A percentile compares a stretch with the other conserved stretches of the same genome.
These are phyloP conservation scores for Mangifera indica DNA, from an alignment of 345 rosid genomes.

Conservation along the genomic window DNA sequence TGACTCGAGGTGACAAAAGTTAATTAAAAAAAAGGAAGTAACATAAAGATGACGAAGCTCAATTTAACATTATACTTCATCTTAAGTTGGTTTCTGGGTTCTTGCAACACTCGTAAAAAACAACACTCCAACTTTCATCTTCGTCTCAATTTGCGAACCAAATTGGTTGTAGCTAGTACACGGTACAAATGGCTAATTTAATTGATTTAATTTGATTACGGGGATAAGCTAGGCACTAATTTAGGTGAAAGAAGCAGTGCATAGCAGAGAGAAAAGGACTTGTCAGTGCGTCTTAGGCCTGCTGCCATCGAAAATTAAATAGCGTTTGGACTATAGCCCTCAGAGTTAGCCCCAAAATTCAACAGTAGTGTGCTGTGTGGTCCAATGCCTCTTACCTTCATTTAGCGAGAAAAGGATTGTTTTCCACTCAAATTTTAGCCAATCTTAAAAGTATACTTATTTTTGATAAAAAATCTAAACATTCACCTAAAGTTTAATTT, in stretches of 20 bases:
- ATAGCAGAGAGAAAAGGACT: slow-evolving; percentile 20
- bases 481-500: too few relatives aligned
- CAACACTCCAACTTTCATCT: not conserved
- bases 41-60: not conserved
- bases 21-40: not conserved
- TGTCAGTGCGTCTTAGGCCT: slow-evolving; percentile 17
- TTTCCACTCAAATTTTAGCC: too few relatives aligned
- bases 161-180: not conserved
- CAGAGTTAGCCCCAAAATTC: not conserved
- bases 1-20: too few relatives aligned
- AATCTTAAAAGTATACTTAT: too few relatives aligned
- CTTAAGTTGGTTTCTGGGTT: not conserved
- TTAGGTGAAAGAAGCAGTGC: not conserved
- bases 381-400: not conserved
- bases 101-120: not conserved
- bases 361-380: not conserved
- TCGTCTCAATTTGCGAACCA: not conserved
- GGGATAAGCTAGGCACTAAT: not conserved
- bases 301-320: slow-evolving; percentile 10
- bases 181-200: not conserved
- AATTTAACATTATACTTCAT: not conserved
- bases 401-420: too few relatives aligned
- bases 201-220: too few relatives aligned
- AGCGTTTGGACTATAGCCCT: slow-evolving; percentile 2
- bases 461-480: too few relatives aligned